phyloP scores from a whole-genome alignment of 305 asterid genomes.

The Lippia alba region DNA sequence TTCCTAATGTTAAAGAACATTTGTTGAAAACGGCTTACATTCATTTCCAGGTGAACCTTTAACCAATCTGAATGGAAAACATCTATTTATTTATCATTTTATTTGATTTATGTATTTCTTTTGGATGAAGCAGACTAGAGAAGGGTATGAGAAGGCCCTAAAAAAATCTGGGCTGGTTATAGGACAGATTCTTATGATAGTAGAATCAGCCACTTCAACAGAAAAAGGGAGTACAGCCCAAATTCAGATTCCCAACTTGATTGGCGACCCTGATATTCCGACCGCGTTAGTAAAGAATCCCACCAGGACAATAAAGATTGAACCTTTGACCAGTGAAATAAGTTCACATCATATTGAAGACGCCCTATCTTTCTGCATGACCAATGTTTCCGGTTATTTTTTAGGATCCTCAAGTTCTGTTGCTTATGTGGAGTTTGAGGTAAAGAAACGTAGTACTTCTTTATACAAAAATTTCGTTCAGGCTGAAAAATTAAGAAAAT shows the following conservation, averaged over 20 bases:
- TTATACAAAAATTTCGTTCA: slow-evolving; percentile 9
- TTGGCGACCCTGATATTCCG: slow-evolving; percentile 53
- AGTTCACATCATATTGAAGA: slow-evolving; percentile 48
- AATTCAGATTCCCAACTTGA: slow-evolving; percentile 49
- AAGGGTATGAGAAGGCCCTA: slow-evolving; percentile 50
- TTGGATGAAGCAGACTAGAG: slow-evolving; percentile 48
- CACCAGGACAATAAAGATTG: slow-evolving; percentile 59
- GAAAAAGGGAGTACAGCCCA: slow-evolving; percentile 25
- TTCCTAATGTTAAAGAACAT: slow-evolving; percentile 32
- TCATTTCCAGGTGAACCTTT: slow-evolving; percentile 53
- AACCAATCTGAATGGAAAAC: not conserved
- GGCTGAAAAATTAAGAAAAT: not conserved
- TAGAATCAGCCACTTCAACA: slow-evolving; percentile 45
- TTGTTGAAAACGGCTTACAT: slow-evolving; percentile 44
- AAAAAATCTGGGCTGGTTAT: slow-evolving; percentile 20
- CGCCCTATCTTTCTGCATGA: slow-evolving; percentile 52
- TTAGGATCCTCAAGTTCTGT: slow-evolving; percentile 50
- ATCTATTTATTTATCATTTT: slow-evolving; percentile 10
- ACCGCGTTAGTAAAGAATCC: slow-evolving; percentile 60
- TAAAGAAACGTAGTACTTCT: slow-evolving; percentile 31
- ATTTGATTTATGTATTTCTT: slow-evolving; percentile 7
- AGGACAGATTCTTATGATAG: not conserved
- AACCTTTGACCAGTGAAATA: slow-evolving; percentile 38
- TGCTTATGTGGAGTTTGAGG: slow-evolving; percentile 75
- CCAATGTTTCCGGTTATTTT: slow-evolving; percentile 53